Evolutionary conservation across 805 yeast genomes (phyloP), one percentile per base, ranked within the genome.

Genomic region (Pichia eremophila): DNA sequence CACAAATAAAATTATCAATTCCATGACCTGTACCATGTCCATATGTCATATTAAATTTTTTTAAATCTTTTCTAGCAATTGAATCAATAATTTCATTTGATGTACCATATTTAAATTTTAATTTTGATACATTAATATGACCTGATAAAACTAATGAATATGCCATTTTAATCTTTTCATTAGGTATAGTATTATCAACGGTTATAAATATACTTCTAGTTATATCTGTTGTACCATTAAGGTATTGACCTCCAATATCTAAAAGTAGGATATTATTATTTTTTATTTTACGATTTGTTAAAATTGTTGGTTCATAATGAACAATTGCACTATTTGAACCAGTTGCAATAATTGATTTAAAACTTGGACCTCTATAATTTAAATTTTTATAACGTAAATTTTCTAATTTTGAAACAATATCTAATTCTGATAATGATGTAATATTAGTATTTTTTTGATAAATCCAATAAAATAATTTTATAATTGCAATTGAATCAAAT

Each of bases 1-100:
- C 98, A 62, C 84, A 83, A 41, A 95, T 78, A 61, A 75, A 91
- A 19, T 90, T 75, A 2, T 96, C 98, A n/a, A 93, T 85, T 5
- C 99, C 99, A 65, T 93, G 99, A 2, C 98, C 96, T 0, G 98
- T 88, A 10, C 99, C 98, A 65, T 93, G 99, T 53, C 82, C 78
- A 62, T 85, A 93, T 62, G 86, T 93, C 43, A 87, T 69, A 0
- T 98, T 98, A 45, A 79, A 72, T 38, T 78, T 70, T 89, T 95
- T 85, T 50, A 93, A 68, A 45, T 78, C 82, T 63, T 83, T 89
- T 53, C 99, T 74, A 0, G 96, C 95, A 45, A 89, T 71, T 0
- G 79, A 70, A 60, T 93, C 99, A 34, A 93, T 77, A 58, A 78
- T 75, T 47, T 77, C 74, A 0, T 96, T 95, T 10, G 84, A 77